A percentile compares a stretch with the other conserved stretches of the same genome.
Conservation (phyloP, 2,329 filamentous ascomycete species). For the Herpotrichia juniperi region DNA sequence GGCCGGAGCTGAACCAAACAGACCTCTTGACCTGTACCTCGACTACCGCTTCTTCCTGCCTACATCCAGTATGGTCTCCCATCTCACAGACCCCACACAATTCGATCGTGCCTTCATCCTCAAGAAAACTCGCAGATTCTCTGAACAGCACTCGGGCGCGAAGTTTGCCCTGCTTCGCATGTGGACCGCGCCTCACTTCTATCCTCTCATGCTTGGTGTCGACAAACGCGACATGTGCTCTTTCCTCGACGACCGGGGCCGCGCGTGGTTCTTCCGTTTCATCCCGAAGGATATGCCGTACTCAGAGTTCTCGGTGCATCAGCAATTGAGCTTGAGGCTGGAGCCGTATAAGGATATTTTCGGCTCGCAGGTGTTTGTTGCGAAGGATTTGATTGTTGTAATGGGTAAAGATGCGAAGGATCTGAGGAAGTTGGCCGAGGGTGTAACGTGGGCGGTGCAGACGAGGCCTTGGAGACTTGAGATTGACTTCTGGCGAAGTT, state of each 20-base stretch:
- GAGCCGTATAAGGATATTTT: constrained; percentile 40
- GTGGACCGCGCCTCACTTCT: constrained; percentile 58
- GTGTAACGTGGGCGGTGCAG: constrained; percentile 54
- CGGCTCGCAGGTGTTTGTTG: constrained; percentile 46
- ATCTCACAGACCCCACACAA: constrained; percentile 41
- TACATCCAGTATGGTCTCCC: constrained; percentile 24
- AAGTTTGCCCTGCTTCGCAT: constrained; percentile 53
- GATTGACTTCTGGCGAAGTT: constrained; percentile 60
- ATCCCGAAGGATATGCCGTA: constrained; percentile 55
- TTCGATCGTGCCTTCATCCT: constrained; percentile 42
- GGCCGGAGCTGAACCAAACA: constrained; percentile 45
- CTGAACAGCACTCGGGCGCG: constrained; percentile 25
- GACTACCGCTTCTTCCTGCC: constrained; percentile 42
- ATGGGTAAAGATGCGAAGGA: constrained; percentile 54
- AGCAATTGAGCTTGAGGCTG: constrained; percentile 40
- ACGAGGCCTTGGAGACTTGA: constrained; percentile 57
- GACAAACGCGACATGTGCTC: constrained; percentile 42
- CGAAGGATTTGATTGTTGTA: constrained; percentile 53
- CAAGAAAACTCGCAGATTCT: constrained; percentile 37
- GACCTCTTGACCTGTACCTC: constrained; percentile 52
- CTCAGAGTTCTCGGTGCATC: constrained; percentile 53
- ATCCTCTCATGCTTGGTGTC: constrained; percentile 53
- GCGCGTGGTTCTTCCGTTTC: constrained; percentile 57
- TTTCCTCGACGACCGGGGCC: constrained; percentile 52
- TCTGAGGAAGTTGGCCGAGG: constrained; percentile 46